Percentiles rank a stretch among this genome's conserved stretches.
Evolutionary conservation across 1,139 yeast species (phyloP).

Genomic region (Nakaseomyces nivariensis): DNA sequence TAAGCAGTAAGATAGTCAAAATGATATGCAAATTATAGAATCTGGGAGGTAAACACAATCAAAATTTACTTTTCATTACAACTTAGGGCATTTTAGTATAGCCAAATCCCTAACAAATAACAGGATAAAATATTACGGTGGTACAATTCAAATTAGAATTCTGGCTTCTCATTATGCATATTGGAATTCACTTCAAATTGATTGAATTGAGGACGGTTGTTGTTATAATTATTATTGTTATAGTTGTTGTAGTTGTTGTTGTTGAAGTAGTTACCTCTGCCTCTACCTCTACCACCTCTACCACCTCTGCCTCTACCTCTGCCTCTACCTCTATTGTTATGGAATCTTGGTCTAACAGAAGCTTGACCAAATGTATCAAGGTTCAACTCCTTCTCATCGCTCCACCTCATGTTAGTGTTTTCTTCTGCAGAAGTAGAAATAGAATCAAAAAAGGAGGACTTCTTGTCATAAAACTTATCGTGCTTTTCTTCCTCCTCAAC

Average conservation of each 20-base stretch:
- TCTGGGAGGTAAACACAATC: background rate
- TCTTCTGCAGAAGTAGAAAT: slow-evolving; percentile 49
- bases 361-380: slow-evolving; percentile 57
- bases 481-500: slow-evolving; percentile 6
- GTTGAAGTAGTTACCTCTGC: background rate
- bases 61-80: too few relatives aligned
- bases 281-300: background rate
- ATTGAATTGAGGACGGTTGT: slow-evolving; percentile 1
- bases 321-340: slow-evolving; percentile 29
- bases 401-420: slow-evolving; percentile 44
- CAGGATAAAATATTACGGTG: too few relatives aligned
- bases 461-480: slow-evolving; percentile 47
- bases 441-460: slow-evolving; percentile 72
- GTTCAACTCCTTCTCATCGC: slow-evolving; percentile 47
- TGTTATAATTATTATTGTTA: background rate
- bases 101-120: background rate
- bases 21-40: background rate
- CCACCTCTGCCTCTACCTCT: slow-evolving; percentile 26
- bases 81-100: background rate
- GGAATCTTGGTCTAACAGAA: slow-evolving; percentile 30
- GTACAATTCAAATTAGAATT: background rate
- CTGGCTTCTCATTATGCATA: background rate
- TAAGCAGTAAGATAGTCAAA: background rate
- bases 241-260: background rate
- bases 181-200: background rate